Evolutionary conservation across 2,329 filamentous ascomycete species (phyloP).

Genomic region (Akanthomyces muscarius): DNA sequence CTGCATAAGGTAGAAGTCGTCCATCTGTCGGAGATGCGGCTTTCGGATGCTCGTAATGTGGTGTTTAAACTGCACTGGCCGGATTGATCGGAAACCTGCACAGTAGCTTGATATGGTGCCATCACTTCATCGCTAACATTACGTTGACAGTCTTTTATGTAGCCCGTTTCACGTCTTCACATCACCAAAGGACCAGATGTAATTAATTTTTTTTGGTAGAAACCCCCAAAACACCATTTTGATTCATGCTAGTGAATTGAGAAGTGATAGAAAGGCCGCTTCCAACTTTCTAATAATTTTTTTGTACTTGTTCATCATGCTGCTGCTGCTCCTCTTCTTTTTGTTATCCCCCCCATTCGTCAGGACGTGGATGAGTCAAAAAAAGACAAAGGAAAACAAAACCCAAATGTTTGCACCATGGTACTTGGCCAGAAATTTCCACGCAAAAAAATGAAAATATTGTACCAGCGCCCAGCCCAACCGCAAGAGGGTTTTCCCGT

Average conservation of each 20-base stretch:
- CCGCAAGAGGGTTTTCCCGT: background rate
- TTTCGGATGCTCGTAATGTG: too few species aligned
- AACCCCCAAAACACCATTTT: constrained; percentile 39
- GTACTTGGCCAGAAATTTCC: constrained; percentile 12
- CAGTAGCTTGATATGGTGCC: too few species aligned
- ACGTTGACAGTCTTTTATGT: too few species aligned
- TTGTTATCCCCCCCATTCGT: background rate
- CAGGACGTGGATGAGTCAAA: constrained; percentile 8
- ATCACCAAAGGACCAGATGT: constrained; percentile 14
- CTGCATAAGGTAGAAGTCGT: too few species aligned
- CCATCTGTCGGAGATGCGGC: too few species aligned
- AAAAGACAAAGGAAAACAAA: constrained; percentile 8
- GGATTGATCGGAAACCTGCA: too few species aligned
- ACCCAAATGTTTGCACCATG: constrained; percentile 5
- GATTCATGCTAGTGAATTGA: constrained; percentile 41
- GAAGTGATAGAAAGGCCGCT: constrained; percentile 20
- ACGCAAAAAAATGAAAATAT: constrained; percentile 8
- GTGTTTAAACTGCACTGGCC: too few species aligned
- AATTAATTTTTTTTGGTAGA: constrained; percentile 28
- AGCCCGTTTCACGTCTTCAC: background rate
- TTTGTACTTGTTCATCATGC: constrained; percentile 5
- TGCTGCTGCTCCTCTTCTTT: background rate
- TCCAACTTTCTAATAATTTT: constrained; percentile 11
- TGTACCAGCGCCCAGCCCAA: constrained; percentile 11
- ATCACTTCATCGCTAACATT: too few species aligned